Evolutionary conservation across 2,329 filamentous ascomycete genomes (phyloP).

Genomic region (Diaporthe capsici): DNA sequence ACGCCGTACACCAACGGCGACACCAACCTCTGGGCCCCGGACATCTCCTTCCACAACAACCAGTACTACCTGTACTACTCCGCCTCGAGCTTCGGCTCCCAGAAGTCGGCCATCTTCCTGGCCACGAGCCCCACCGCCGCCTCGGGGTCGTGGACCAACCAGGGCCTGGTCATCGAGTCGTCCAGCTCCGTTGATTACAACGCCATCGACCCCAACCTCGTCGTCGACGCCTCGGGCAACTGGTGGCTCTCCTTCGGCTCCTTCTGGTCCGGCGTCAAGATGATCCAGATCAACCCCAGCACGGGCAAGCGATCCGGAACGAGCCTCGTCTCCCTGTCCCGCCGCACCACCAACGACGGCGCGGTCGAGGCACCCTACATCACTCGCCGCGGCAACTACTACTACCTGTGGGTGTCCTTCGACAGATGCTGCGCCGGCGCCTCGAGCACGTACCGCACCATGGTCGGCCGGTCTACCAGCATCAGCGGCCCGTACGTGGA

Average conservation of each 20-base stretch:
- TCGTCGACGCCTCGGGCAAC: constrained; percentile 1
- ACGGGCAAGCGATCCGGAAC: constrained; percentile 16
- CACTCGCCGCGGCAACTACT: constrained; percentile 12
- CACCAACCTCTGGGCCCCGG: constrained; percentile 9
- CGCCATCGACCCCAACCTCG: constrained; percentile 19
- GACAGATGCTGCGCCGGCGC: background rate
- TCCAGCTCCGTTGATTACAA: background rate
- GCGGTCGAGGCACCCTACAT: constrained; percentile 4
- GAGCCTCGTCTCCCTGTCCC: background rate
- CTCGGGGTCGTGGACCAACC: constrained; percentile 16
- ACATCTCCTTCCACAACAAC: constrained; percentile 11
- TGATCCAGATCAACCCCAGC: constrained; percentile 11
- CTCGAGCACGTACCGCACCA: constrained; percentile 17
- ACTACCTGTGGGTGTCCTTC: constrained; percentile 9
- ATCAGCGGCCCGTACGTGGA: constrained; percentile 21
- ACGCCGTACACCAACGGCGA: constrained; percentile 1
- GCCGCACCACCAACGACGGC: background rate
- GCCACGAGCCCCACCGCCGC: constrained; percentile 10
- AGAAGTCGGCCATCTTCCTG: constrained; percentile 12
- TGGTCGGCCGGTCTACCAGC: constrained; percentile 11
- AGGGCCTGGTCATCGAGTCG: constrained; percentile 12
- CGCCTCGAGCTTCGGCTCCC: background rate
- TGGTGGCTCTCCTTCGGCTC: constrained; percentile 7
- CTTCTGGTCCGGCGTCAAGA: constrained; percentile 6
- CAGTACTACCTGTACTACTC: constrained; percentile 14